phyloP scores from a whole-genome alignment of 2,329 filamentous ascomycete genomes.

The Capronia coronata region DNA sequence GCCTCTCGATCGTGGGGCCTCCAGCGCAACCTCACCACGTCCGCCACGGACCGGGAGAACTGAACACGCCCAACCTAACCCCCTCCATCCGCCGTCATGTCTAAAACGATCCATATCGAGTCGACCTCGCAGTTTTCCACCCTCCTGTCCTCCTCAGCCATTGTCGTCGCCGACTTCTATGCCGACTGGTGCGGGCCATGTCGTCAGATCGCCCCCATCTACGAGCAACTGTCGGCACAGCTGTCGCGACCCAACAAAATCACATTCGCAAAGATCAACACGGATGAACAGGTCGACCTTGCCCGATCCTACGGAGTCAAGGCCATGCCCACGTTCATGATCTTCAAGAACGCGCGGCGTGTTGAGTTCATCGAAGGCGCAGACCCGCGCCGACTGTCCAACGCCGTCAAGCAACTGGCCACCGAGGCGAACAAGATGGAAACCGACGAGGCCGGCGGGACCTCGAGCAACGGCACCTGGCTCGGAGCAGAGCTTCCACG shows the following conservation, averaged over 20 bases:
- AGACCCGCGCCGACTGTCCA: constrained; percentile 62
- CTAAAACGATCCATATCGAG: constrained; percentile 47
- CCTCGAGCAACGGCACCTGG: constrained; percentile 54
- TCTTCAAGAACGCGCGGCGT: constrained; percentile 67
- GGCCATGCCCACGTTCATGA: constrained; percentile 83
- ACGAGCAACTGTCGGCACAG: constrained; percentile 65
- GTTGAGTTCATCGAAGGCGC: constrained; percentile 67
- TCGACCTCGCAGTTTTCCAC: constrained; percentile 62
- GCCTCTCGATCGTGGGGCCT: too few species aligned
- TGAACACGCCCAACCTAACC: too few species aligned
- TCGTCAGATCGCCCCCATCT: constrained; percentile 74
- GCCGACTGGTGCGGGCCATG: constrained; percentile 82
- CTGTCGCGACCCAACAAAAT: constrained; percentile 66
- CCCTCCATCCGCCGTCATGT: constrained; percentile 33
- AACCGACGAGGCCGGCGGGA: constrained; percentile 37
- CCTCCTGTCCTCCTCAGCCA: constrained; percentile 63
- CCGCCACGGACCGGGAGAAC: too few species aligned
- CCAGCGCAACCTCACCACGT: too few species aligned
- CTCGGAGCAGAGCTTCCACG: constrained; percentile 66
- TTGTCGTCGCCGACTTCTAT: constrained; percentile 87
- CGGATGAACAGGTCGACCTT: constrained; percentile 68
- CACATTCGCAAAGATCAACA: constrained; percentile 83
- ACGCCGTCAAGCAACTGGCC: constrained; percentile 64
- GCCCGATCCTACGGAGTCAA: constrained; percentile 66
- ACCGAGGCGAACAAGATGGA: constrained; percentile 51